Conservation (phyloP, 2,329 filamentous ascomycete species). For the Nigrospora sphaerica region DNA sequence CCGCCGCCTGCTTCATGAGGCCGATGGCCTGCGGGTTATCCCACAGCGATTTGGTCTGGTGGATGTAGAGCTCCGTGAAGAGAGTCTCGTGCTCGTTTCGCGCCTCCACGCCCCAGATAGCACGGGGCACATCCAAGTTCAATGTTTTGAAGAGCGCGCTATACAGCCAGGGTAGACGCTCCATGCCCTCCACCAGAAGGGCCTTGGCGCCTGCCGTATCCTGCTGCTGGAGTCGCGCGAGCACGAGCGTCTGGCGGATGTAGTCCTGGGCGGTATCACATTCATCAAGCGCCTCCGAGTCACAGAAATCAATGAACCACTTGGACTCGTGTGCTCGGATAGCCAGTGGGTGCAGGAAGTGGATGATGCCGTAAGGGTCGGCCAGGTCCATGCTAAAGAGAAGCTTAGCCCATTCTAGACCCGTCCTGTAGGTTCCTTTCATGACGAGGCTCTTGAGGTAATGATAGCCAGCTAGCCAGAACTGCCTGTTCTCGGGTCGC, state of each 20-base stretch:
- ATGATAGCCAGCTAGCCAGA: slow-evolving; percentile 84
- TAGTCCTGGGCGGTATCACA: slow-evolving; percentile 43
- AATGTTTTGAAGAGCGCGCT: slow-evolving; percentile 73
- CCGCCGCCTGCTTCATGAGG: slow-evolving; percentile 64
- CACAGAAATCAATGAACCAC: slow-evolving; percentile 66
- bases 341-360: slow-evolving; percentile 77
- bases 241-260: slow-evolving; percentile 66
- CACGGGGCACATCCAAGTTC: slow-evolving; percentile 68
- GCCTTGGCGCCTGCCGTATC: slow-evolving; percentile 59
- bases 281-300: slow-evolving; percentile 35
- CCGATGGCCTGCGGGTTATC: slow-evolving; percentile 65
- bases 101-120: slow-evolving; percentile 74
- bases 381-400: slow-evolving; percentile 66
- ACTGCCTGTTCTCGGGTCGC: slow-evolving; percentile 80
- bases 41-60: slow-evolving; percentile 77
- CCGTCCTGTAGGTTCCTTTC: slow-evolving; percentile 90
- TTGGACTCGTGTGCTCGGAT: slow-evolving; percentile 72
- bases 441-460: slow-evolving; percentile 80
- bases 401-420: slow-evolving; percentile 88
- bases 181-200: slow-evolving; percentile 61
- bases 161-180: slow-evolving; percentile 77
- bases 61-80: slow-evolving; percentile 68
- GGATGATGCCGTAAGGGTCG: slow-evolving; percentile 77
- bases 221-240: slow-evolving; percentile 68
- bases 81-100: slow-evolving; percentile 59